These are phyloP conservation scores for Sporothrix brasiliensis DNA, from an alignment of 2,329 filamentous ascomycete genomes.

Conservation along the genomic window DNA sequence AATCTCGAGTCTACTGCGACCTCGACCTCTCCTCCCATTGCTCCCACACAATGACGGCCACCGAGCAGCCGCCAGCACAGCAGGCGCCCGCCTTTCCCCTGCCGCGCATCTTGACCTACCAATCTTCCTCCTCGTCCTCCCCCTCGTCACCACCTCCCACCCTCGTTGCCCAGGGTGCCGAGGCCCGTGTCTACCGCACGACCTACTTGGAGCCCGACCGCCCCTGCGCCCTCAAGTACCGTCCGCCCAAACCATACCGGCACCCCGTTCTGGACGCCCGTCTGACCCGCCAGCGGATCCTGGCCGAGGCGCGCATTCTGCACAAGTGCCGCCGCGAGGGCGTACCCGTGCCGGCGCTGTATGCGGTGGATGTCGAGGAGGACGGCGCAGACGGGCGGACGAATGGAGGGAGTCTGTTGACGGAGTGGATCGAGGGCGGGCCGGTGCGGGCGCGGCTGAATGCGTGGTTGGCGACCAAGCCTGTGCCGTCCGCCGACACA, in stretches of 20 bases:
- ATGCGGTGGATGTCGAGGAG: conserved; percentile 62
- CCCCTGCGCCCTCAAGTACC: conserved; percentile 84
- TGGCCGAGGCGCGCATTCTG: conserved; percentile 86
- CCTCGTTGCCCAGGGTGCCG: conserved; percentile 90
- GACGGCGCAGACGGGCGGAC: conserved; percentile 61
- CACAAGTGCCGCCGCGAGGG: conserved; percentile 77
- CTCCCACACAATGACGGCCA: conserved; percentile 12
- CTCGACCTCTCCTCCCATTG: not conserved
- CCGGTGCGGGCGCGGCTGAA: conserved; percentile 73
- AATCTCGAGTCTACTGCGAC: no score
- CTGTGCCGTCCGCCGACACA: conserved; percentile 39
- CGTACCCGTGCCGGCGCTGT: conserved; percentile 78
- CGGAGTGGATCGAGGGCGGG: conserved; percentile 80
- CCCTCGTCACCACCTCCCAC: conserved; percentile 53
- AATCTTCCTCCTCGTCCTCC: not conserved
- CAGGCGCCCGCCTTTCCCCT: conserved; percentile 44
- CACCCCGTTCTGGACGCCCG: conserved; percentile 87
- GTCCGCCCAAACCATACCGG: conserved; percentile 86
- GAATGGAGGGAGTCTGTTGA: conserved; percentile 58
- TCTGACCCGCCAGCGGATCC: conserved; percentile 81
- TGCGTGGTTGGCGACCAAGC: conserved; percentile 61
- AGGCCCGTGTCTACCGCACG: conserved; percentile 90
- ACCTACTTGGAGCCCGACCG: conserved; percentile 70
- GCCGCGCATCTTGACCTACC: conserved; percentile 61
- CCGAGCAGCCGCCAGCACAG: conserved; percentile 21